Evolutionary conservation across 2,329 filamentous ascomycete species (phyloP).

Genomic region (Hortaea werneckii): DNA sequence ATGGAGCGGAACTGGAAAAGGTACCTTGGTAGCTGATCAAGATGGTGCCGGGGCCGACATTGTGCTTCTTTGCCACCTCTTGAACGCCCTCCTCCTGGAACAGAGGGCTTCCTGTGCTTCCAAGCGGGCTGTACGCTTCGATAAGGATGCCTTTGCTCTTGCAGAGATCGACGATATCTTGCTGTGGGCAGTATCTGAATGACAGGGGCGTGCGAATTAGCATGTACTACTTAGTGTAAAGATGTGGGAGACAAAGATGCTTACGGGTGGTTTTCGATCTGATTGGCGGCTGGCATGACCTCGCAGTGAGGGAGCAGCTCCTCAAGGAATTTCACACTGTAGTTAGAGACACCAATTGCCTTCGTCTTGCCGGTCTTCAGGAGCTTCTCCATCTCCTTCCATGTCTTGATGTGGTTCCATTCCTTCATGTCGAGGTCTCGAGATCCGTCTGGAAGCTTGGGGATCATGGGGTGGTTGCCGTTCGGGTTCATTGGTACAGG

Average conservation of each 20-base stretch:
- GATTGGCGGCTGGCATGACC: conserved; percentile 19
- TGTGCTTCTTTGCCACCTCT: conserved; percentile 41
- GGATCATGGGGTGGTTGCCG: conserved; percentile 61
- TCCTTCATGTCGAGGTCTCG: conserved; percentile 57
- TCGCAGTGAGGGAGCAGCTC: conserved; percentile 33
- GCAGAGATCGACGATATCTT: conserved; percentile 61
- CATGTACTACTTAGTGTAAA: too few species aligned
- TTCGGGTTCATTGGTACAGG: conserved; percentile 64
- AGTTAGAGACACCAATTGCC: conserved; percentile 42
- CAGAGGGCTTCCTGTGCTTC: conserved; percentile 39
- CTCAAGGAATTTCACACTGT: conserved; percentile 38
- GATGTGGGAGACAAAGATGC: too few species aligned
- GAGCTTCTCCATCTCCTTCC: conserved; percentile 64
- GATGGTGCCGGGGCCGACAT: conserved; percentile 43
- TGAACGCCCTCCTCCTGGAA: conserved; percentile 39
- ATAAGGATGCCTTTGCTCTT: conserved; percentile 58
- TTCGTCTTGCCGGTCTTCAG: conserved; percentile 37
- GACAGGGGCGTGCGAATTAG: too few species aligned
- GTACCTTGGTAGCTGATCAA: conserved; percentile 63
- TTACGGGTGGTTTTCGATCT: conserved; percentile 59
- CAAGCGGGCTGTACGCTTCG: conserved; percentile 54
- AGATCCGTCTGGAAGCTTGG: conserved; percentile 60
- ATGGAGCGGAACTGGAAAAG: conserved; percentile 17
- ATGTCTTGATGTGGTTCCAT: conserved; percentile 65
- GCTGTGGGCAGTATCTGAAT: conserved; percentile 49